Base-by-base conservation (phyloP, 2,329 filamentous ascomycete species). In the Penicillium sumatraense region DNA sequence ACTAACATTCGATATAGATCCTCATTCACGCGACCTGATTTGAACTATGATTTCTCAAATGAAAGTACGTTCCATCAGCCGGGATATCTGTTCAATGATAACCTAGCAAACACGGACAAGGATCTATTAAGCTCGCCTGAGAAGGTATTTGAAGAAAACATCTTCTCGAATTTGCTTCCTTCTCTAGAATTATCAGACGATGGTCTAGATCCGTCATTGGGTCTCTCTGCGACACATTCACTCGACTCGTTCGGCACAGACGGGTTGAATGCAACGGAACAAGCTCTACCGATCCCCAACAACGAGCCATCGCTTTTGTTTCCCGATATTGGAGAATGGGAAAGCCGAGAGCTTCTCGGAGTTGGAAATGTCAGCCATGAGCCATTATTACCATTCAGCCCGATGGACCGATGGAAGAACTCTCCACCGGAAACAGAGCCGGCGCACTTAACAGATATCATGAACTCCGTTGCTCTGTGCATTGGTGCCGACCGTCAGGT, bases 391-490 rank as follows among this genome's bases (percentile, higher is more conserved):
- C 8, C 42, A 3, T 16, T 85, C 65, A 82, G 83, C 68, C 84
- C 84, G 4, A 75, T 86, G 61, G 83, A 86, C 70, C 73, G 84
- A 77, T 87, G 84, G 84, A 79, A 84, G 65, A 76, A 83, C 64
- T 85, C 83, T 59, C 84, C 84, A 27, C 84, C 84, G 24, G 83
- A 86, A 71, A 78, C 85, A 72, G 84, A 86, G 77, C 81, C 83
- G 62, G 84, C 84, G 47, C 78, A 81, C 11, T 71, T 85, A 57
- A 80, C 76, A 26, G 83, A 81, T 71, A 86, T 87, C 67, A 79
- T 80, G 21, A 75, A 81, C 58, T 83, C 83, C 55, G 27, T 46
- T n/a, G 27, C 42, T 14, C 26, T 14, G 16, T 29, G 26, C 10
- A 31, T 29, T 11, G 23, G 18, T 16, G 4, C 42, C 18, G 27